Conservation (phyloP, 2,329 filamentous ascomycete genomes). For the Cladobotryum mycophilum region DNA sequence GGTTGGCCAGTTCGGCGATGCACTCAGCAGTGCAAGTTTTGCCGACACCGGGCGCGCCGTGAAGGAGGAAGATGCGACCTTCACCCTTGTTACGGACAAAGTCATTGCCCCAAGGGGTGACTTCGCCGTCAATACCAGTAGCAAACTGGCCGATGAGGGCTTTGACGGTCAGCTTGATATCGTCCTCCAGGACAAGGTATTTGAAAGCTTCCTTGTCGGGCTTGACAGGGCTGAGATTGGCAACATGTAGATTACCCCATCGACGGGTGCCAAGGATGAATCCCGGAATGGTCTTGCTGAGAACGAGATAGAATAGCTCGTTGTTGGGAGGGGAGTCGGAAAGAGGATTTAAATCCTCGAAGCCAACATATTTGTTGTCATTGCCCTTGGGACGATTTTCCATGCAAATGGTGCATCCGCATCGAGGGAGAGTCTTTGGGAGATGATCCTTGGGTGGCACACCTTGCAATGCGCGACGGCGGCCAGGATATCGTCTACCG, state of each 20-base stretch:
- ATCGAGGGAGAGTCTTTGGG: slow-evolving; percentile 35
- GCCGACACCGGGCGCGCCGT: slow-evolving; percentile 49
- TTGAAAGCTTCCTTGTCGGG: slow-evolving; percentile 44
- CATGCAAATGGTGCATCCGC: slow-evolving; percentile 34
- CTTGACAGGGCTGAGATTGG: slow-evolving; percentile 32
- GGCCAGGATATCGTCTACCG: slow-evolving; percentile 4
- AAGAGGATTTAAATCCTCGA: slow-evolving; percentile 35
- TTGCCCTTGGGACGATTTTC: slow-evolving; percentile 15
- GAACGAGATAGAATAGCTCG: slow-evolving; percentile 39
- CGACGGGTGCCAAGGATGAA: slow-evolving; percentile 40
- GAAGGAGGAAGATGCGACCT: slow-evolving; percentile 44
- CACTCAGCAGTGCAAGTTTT: slow-evolving; percentile 53
- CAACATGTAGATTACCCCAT: slow-evolving; percentile 39
- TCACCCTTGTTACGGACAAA: slow-evolving; percentile 46
- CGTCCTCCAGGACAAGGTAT: slow-evolving; percentile 42
- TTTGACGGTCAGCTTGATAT: slow-evolving; percentile 42
- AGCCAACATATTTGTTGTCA: slow-evolving; percentile 31
- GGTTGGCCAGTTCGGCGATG: slow-evolving; percentile 43
- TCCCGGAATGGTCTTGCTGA: slow-evolving; percentile 39
- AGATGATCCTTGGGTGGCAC: slow-evolving; percentile 28
- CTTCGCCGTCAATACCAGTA: slow-evolving; percentile 27
- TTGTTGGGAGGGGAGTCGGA: slow-evolving; percentile 29
- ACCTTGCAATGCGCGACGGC: slow-evolving; percentile 2
- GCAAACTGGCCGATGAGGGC: slow-evolving; percentile 43
- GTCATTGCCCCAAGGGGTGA: slow-evolving; percentile 40